Conservation (phyloP, 164 flowering plant species). For the Annona cherimola region DNA sequence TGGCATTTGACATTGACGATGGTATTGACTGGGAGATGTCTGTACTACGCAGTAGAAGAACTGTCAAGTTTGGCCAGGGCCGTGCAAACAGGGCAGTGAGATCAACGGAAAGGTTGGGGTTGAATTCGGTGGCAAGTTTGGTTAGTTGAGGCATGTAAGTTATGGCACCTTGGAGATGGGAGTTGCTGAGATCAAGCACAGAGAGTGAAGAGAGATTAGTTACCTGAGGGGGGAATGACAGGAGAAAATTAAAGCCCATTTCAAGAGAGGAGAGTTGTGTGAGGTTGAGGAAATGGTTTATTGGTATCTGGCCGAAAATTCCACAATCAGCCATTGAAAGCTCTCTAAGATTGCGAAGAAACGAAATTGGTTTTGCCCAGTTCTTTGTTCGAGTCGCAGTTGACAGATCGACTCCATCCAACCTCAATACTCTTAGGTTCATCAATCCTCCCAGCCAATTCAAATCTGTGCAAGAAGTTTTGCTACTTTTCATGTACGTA, state of each 20-base stretch:
- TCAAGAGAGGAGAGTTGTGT: constrained; percentile 8
- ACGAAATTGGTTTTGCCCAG: constrained; percentile 18
- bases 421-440: constrained; percentile 11
- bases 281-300: constrained; percentile 11
- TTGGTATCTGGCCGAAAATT: constrained; percentile 14
- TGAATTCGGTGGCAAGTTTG: constrained; percentile 3
- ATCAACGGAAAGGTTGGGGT: constrained; percentile 5
- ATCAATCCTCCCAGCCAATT: constrained; percentile 16
- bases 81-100: constrained; percentile 11
- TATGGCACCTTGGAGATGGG: constrained; percentile 9
- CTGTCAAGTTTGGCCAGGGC: constrained; percentile 12
- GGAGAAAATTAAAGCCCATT: constrained; percentile 15
- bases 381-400: constrained; percentile 1
- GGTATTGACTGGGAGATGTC: constrained; percentile 5
- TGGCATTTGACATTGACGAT: constrained; percentile 9
- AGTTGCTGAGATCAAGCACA: constrained; percentile 6
- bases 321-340: constrained; percentile 16
- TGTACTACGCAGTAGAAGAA: background rate
- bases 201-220: constrained; percentile 16
- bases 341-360: constrained; percentile 11
- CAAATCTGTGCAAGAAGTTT: constrained; percentile 5
- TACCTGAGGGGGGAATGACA: constrained; percentile 16
- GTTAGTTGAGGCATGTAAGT: constrained; percentile 16
- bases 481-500: constrained; percentile 3
- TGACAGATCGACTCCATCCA: constrained; percentile 19